Percentiles rank a stretch among this genome's conserved stretches.
These are phyloP conservation scores for Pythium scleroteichum DNA, from an alignment of 352 stramenopile genomes.

Conservation along the genomic window DNA sequence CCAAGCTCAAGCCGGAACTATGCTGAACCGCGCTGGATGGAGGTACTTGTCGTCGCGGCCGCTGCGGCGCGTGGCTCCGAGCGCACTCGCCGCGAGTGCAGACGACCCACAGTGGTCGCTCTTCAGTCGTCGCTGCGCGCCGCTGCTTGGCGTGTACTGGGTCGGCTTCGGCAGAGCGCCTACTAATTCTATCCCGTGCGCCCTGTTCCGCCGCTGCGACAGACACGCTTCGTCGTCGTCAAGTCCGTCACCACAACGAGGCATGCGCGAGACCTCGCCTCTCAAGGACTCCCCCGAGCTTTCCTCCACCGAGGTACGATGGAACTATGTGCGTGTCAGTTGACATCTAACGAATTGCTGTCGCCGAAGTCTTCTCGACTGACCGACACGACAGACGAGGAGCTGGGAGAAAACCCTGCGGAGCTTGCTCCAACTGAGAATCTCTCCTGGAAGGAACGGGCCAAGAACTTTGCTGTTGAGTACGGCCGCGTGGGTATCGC, in stretches of 20 bases:
- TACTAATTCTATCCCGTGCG: constrained; percentile 33
- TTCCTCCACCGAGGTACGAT: constrained; percentile 19
- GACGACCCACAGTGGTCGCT: neutral
- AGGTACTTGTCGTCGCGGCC: constrained; percentile 44
- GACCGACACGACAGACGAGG: constrained; percentile 16
- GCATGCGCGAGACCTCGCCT: constrained; percentile 29
- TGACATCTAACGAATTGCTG: neutral
- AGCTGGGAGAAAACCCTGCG: constrained; percentile 20
- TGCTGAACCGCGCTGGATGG: constrained; percentile 55
- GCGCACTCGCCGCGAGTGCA: neutral
- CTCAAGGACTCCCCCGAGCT: constrained; percentile 5
- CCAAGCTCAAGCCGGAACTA: constrained; percentile 11
- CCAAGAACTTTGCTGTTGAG: constrained; percentile 81
- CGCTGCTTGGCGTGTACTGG: neutral
- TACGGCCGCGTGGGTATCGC: constrained; percentile 78
- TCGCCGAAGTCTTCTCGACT: constrained; percentile 8
- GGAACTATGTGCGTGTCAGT: neutral
- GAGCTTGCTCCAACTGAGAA: constrained; percentile 10
- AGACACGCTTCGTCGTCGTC: constrained; percentile 36
- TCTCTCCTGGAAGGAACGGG: constrained; percentile 65
- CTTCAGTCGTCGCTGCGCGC: neutral
- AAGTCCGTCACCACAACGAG: constrained; percentile 25
- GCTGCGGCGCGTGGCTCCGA: constrained; percentile 5
- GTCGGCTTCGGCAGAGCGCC: neutral
- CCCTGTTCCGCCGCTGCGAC: constrained; percentile 32